Percentiles rank a stretch among this genome's conserved stretches.
These are phyloP conservation scores for Bifiguratus adelaidae DNA, from an alignment of 192 early-diverging fungal genomes.

Conservation along the genomic window DNA sequence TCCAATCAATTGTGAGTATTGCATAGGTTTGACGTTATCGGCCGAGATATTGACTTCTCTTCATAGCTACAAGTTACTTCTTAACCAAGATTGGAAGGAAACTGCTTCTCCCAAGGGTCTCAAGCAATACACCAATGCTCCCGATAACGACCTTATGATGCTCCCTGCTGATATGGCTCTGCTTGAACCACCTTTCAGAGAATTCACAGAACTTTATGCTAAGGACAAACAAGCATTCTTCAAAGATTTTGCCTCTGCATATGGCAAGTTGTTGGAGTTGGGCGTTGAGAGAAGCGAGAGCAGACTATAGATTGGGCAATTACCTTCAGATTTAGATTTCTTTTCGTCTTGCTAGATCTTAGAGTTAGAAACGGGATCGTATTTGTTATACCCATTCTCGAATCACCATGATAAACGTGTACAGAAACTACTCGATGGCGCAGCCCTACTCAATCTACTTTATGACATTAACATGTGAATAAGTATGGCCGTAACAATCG, in stretches of 20 bases:
- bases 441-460: too few species aligned
- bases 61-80: neutral
- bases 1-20: constrained; percentile 33
- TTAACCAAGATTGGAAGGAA: too few species aligned
- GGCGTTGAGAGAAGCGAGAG: constrained; percentile 22
- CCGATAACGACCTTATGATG: constrained; percentile 49
- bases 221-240: constrained; percentile 55
- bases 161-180: constrained; percentile 59
- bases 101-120: too few species aligned
- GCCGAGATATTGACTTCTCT: neutral
- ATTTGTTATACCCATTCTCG: too few species aligned
- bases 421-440: too few species aligned
- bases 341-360: too few species aligned
- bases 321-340: too few species aligned
- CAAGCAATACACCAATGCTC: constrained; percentile 20
- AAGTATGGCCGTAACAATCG: too few species aligned
- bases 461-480: too few species aligned
- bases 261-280: constrained; percentile 36
- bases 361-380: too few species aligned
- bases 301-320: neutral
- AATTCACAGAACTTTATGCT: constrained; percentile 53
- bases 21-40: neutral
- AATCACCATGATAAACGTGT: too few species aligned
- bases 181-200: constrained; percentile 45
- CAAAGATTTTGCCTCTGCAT: constrained; percentile 36